Percentiles rank a stretch among this genome's conserved stretches.
These are phyloP conservation scores for Solanum gracilifrons DNA, from an alignment of 257 asterid genomes.

Conservation along the genomic window DNA sequence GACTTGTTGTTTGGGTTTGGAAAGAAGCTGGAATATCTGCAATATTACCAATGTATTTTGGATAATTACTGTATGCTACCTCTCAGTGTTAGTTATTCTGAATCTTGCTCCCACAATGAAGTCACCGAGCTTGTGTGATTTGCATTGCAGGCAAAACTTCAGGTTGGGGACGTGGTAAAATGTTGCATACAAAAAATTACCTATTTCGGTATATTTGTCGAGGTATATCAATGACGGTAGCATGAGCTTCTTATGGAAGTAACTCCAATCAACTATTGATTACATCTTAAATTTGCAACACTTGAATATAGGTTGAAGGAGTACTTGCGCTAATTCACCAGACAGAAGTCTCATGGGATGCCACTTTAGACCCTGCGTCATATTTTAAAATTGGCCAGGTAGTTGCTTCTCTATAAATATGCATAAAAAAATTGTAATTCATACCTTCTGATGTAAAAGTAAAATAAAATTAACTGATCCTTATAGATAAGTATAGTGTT, in stretches of 20 bases:
- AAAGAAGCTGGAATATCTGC: not conserved
- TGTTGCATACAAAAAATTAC: slow-evolving; percentile 82
- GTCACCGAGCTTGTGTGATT: not conserved
- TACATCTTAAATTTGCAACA: not conserved
- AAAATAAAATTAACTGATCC: not conserved
- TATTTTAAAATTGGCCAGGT: slow-evolving; percentile 91
- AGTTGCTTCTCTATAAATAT: slow-evolving; percentile 2
- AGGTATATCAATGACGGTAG: slow-evolving; percentile 33
- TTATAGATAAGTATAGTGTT: not conserved
- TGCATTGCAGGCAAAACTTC: slow-evolving; percentile 57
- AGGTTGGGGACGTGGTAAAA: slow-evolving; percentile 79
- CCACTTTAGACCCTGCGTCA: slow-evolving; percentile 76
- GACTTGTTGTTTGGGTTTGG: not conserved
- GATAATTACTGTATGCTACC: not conserved
- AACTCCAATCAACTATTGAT: not conserved
- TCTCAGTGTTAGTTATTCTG: not conserved
- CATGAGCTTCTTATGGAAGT: not conserved
- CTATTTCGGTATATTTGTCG: slow-evolving; percentile 85
- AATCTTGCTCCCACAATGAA: not conserved
- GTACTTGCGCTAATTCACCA: slow-evolving; percentile 90
- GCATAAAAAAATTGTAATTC: not conserved
- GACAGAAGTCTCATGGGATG: slow-evolving; percentile 94
- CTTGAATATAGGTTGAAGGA: slow-evolving; percentile 66
- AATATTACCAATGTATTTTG: not conserved
- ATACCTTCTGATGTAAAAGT: not conserved